Evolutionary conservation across 116 monocot species (phyloP).

Genomic region (Dioscorea cayenensis): DNA sequence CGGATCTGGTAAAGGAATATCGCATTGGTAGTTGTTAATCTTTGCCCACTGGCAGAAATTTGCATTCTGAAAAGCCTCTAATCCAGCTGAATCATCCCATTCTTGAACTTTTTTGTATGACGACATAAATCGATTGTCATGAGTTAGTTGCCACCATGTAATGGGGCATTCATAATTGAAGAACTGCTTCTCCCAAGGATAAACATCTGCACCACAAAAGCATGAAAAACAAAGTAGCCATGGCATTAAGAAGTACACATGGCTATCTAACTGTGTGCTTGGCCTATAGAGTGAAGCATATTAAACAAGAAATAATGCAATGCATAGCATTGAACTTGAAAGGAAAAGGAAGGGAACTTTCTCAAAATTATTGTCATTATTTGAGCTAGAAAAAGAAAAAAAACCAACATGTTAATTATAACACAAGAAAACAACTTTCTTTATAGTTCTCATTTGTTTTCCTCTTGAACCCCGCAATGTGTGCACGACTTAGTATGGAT

Average conservation of each 20-base stretch:
- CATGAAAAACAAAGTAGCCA: constrained; percentile 11
- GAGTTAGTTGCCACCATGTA: constrained; percentile 52
- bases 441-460: no score
- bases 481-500: no score
- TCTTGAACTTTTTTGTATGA: constrained; percentile 29
- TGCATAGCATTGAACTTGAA: no score
- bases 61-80: constrained; percentile 63
- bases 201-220: constrained; percentile 15
- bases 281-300: background rate
- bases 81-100: constrained; percentile 71
- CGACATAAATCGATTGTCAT: constrained; percentile 24
- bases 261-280: no score
- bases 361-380: no score
- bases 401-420: no score
- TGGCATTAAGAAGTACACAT: background rate
- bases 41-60: constrained; percentile 49
- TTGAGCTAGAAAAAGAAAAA: no score
- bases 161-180: constrained; percentile 38
- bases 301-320: background rate
- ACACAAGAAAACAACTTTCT: no score
- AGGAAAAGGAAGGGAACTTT: no score
- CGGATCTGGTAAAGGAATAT: constrained; percentile 51
- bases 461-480: no score
- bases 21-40: constrained; percentile 45
- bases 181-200: constrained; percentile 70